Percentiles rank a stretch among this genome's conserved stretches.
These are phyloP conservation scores for Schizophyllum amplum DNA, from an alignment of 1,284 basidiomycete species.

Conservation along the genomic window DNA sequence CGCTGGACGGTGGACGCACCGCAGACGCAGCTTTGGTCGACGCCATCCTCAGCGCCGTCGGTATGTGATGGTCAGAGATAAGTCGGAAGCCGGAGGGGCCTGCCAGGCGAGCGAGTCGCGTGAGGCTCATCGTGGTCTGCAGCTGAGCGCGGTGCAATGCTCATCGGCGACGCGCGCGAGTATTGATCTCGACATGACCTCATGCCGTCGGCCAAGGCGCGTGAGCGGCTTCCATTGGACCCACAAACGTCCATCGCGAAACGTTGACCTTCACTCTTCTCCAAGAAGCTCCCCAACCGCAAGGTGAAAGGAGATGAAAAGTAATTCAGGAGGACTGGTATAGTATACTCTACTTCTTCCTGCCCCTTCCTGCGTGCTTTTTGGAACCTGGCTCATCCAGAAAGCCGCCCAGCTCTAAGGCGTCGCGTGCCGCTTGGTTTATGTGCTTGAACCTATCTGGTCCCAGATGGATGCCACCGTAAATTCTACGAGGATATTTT, in stretches of 20 bases:
- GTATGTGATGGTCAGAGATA: too few relatives aligned
- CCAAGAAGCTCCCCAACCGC: too few relatives aligned
- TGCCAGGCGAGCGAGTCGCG: neutral
- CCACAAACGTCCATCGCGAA: neutral
- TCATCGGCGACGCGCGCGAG: neutral
- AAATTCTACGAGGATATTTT: slow-evolving; percentile 18
- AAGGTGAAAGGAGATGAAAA: neutral
- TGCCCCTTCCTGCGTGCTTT: slow-evolving; percentile 14
- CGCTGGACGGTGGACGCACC: too few relatives aligned
- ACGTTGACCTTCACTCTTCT: neutral
- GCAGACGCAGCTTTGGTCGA: neutral
- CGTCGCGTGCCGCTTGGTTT: slow-evolving; percentile 83
- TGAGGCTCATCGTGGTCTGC: neutral
- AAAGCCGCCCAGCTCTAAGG: slow-evolving; percentile 77
- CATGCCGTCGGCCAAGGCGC: neutral
- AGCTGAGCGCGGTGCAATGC: neutral
- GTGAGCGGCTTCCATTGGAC: neutral
- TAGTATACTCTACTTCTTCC: neutral
- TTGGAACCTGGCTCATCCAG: slow-evolving; percentile 33
- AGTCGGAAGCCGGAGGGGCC: neutral
- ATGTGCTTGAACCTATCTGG: slow-evolving; percentile 91
- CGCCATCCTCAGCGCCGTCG: neutral
- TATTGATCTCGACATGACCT: neutral
- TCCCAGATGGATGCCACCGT: slow-evolving; percentile 75
- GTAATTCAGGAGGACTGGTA: neutral